Evolutionary conservation across 2,329 filamentous ascomycete species (phyloP).

Genomic region (Beauveria brongniartii): DNA sequence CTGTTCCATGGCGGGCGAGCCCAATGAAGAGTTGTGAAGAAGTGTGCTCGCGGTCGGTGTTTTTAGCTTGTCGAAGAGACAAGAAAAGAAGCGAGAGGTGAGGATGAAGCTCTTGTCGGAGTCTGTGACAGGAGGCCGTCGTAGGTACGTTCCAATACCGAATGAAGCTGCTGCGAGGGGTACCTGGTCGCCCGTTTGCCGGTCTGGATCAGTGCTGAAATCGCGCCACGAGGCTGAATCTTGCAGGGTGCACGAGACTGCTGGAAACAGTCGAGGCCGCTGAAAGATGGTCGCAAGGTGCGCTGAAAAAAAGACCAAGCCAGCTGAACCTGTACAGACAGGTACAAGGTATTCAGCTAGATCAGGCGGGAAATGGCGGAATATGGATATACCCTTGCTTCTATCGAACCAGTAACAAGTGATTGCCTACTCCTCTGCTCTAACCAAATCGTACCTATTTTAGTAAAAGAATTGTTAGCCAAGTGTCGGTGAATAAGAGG

Average conservation of each 20-base stretch:
- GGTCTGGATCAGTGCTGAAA: neutral
- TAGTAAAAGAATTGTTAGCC: neutral
- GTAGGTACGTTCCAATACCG: neutral
- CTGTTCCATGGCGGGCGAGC: constrained; percentile 38
- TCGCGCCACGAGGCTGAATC: neutral
- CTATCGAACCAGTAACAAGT: neutral
- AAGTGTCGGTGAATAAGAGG: constrained; percentile 9
- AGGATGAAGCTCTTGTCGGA: neutral
- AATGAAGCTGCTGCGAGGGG: too few relatives aligned
- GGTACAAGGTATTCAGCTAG: too few relatives aligned
- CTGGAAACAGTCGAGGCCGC: neutral
- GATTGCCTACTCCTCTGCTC: neutral
- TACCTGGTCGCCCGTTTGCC: too few relatives aligned
- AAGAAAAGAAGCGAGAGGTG: neutral
- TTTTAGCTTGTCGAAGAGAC: neutral
- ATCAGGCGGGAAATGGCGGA: constrained; percentile 4
- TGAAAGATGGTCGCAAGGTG: neutral
- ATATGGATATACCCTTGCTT: neutral
- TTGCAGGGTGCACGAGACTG: neutral
- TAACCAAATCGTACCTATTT: neutral
- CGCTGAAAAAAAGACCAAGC: neutral
- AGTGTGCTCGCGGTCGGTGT: neutral
- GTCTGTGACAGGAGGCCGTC: neutral
- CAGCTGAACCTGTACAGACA: neutral
- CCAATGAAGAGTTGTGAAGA: neutral